Evolutionary conservation across 2,329 filamentous ascomycete species (phyloP), one percentile per base, ranked within the genome.

Genomic region (Penicillium freii): DNA sequence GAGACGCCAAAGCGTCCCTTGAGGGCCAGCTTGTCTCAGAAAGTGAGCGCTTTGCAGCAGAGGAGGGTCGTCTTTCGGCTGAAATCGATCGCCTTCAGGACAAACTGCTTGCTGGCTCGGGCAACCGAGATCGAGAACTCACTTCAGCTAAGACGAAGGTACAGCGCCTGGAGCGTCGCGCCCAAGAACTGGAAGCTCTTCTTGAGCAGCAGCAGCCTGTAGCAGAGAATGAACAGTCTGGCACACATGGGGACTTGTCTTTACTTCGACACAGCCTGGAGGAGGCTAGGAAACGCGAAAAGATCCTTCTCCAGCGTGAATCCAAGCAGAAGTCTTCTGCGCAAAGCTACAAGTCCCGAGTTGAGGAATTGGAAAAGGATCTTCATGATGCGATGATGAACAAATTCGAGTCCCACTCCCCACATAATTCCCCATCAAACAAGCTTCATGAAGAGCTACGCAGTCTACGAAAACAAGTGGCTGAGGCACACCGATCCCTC

Each of bases 11-110:
- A 65, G 80, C 78, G 54, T 75, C 80, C 1, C 73, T 89, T 4
- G 87, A 91, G 68, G 80, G 79, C 61, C 83, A 87, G 31, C 79
- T 91, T 2, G 83, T 88, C 54, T 78, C 82, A 13, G 87, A 90
- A 69, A 82, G 88, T 52, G 84, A 87, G 62, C 83, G 85, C 69
- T 86, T 87, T 4, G 82, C 82, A 3, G 77, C 79, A n/a, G 87
- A 89, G 68, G 87, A 90, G 64, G 82, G 84, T 58, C 84, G 85
- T 13, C 79, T 82, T 3, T 77, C 75, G 68, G 61, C 78, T 72
- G 73, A 82, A 69, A 66, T 82, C 63, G 65, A 79, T 70, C 64
- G 78, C 69, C 54, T 86, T 74, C 72, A 82, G 67, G 66, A 82
- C 27, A 85, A 86, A 59, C 73, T 85, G 34, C 67, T 69, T 33